These are phyloP conservation scores for Penicillium salamii DNA, from an alignment of 495 filamentous ascomycete genomes.

Conservation along the genomic window DNA sequence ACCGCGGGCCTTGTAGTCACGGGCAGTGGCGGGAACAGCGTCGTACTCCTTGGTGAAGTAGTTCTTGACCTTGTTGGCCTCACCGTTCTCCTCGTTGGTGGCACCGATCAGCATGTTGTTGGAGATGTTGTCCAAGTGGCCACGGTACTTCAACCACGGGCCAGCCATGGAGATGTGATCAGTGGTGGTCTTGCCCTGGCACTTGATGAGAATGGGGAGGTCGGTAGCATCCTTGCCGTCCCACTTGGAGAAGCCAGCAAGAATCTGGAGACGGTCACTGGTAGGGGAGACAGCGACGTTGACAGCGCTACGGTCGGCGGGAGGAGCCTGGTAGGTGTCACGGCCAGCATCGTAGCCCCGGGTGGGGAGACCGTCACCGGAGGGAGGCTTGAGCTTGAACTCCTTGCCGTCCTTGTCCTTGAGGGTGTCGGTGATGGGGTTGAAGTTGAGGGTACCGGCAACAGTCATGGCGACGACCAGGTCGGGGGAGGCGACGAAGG, in stretches of 20 bases:
- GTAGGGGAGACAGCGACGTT: conserved; percentile 80
- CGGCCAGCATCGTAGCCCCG: conserved; percentile 88
- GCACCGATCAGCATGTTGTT: conserved; percentile 99
- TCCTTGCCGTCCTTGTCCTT: conserved; percentile 98
- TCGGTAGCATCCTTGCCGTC: conserved; percentile 88
- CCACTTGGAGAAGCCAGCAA: conserved; percentile 83
- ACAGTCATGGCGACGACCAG: conserved; percentile 89
- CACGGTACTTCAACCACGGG: conserved; percentile 99
- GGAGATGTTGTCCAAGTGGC: conserved; percentile 99
- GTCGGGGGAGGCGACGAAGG: conserved; percentile 98
- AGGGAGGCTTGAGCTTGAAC: conserved; percentile 78
- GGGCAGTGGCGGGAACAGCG: conserved; percentile 88
- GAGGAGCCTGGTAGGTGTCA: conserved; percentile 97
- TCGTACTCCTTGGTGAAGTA: conserved; percentile 75
- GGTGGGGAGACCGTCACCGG: conserved; percentile 76
- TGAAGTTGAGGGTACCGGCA: conserved; percentile 92
- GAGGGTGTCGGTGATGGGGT: conserved; percentile 89
- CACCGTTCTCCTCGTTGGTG: conserved; percentile 89
- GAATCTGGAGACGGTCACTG: conserved; percentile 92
- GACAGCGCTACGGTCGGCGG: conserved; percentile 68
- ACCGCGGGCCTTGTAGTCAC: conserved; percentile 97
- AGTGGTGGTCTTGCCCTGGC: conserved; percentile 96
- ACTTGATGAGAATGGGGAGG: conserved; percentile 96
- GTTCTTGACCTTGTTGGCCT: conserved; percentile 99
- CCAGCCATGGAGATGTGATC: conserved; percentile 99